phyloP scores from a whole-genome alignment of 23 red algal genomes.

The Porphyridium purpureum region DNA sequence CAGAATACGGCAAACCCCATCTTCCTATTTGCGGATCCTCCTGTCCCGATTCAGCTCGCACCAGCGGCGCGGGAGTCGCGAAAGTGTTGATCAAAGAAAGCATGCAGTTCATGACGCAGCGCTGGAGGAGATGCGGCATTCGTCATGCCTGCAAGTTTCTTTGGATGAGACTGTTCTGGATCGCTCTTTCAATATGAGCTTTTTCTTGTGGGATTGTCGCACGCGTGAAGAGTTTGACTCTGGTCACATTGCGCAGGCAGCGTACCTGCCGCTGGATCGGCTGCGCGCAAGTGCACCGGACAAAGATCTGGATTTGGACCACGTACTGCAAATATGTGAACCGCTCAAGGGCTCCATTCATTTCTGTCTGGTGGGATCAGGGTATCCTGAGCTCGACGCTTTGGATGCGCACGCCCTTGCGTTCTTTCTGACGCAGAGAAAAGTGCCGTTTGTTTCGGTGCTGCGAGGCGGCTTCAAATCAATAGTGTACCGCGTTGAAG shows the following conservation, averaged over 20 bases:
- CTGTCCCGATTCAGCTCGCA: slow-evolving; percentile 13
- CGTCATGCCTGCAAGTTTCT: slow-evolving; percentile 41
- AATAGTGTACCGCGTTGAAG: slow-evolving; percentile 14
- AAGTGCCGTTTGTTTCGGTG: slow-evolving; percentile 58
- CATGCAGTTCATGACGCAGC: neutral
- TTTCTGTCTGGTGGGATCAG: slow-evolving; percentile 84
- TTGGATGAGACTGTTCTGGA: slow-evolving; percentile 22
- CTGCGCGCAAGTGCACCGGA: slow-evolving; percentile 39
- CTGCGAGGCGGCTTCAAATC: slow-evolving; percentile 68
- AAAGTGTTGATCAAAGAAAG: neutral
- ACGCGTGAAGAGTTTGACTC: slow-evolving; percentile 44
- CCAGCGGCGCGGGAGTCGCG: neutral
- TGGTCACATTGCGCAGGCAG: slow-evolving; percentile 66
- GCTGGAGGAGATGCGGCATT: slow-evolving; percentile 19
- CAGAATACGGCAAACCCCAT: slow-evolving; percentile 23
- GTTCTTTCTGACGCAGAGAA: slow-evolving; percentile 36
- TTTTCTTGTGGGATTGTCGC: slow-evolving; percentile 89
- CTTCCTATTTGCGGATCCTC: slow-evolving; percentile 48
- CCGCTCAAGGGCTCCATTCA: slow-evolving; percentile 28
- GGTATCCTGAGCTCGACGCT: slow-evolving; percentile 51
- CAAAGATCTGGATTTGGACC: slow-evolving; percentile 20
- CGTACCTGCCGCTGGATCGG: slow-evolving; percentile 43
- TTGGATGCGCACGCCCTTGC: slow-evolving; percentile 65
- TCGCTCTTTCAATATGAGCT: slow-evolving; percentile 26
- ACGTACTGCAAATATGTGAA: slow-evolving; percentile 37